Base-by-base conservation (phyloP, 495 filamentous ascomycete genomes). In the Evernia prunastri region DNA sequence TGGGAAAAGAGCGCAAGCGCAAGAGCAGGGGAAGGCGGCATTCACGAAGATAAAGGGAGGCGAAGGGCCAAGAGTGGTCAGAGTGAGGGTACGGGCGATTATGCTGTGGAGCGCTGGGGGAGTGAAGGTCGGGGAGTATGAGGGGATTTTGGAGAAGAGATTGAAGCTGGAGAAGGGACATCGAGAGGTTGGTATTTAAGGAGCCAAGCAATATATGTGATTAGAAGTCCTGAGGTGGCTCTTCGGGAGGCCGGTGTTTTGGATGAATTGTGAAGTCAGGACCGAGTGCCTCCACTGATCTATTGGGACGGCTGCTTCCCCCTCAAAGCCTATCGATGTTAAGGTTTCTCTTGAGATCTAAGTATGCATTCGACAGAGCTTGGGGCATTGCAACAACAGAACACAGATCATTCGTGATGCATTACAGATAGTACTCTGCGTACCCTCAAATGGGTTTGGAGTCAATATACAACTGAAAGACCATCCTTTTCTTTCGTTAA, bases 91-190 rank as follows among this genome's bases (percentile, higher is more conserved):
- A 35, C 88, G 91, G 68, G 87, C 87, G 0, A 72, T 90, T 20
- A 74, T 90, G 70, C 67, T 90, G 20, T 90, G 87, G 79, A 75
- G 81, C 9, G 83, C 89, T 9, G 87, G 85, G 10, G 78, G 82
- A 23, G 70, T 92, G 54, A 79, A 85, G 51, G 65, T 90, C 29
- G 79, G 78, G 5, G 79, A 81, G 60, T 92, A 92, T 77, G 85
- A 89, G 73, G 61, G 57, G n/a, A 65, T 58, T 57, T n/a, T 69
- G 49, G 62, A 49, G 51, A 49, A 61, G 17, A 60, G 68, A 56
- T 59, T 62, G 53, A 33, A 49, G 17, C 1, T 60, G 15, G 53
- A 51, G 8, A 53, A 29, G 23, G 62, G 12, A 18, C 18, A 1
- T 58, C 3, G 39, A n/a, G 42, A 49, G 43, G 31, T 23, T 12